Conservation (phyloP, 2,329 filamentous ascomycete genomes). For the Colletotrichum filicis region DNA sequence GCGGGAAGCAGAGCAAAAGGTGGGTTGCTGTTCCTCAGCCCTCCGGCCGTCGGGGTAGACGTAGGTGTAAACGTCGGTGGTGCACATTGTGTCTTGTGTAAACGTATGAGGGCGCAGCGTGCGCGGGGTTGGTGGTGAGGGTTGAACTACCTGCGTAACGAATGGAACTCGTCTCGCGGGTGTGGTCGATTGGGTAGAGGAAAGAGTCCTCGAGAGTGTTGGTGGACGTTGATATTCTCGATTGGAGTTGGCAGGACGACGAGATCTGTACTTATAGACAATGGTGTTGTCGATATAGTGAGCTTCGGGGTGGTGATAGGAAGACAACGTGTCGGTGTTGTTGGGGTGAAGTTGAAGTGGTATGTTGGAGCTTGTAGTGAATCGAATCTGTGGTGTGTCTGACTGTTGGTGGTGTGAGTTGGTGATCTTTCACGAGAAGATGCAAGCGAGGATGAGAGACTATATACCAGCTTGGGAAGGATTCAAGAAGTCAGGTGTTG, state of each 20-base stretch:
- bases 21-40: conserved; percentile 47
- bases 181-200: neutral
- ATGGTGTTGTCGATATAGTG: conserved; percentile 28
- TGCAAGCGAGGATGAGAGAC: neutral
- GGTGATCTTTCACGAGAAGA: neutral
- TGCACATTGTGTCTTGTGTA: conserved; percentile 58
- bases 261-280: conserved; percentile 22
- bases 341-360: neutral
- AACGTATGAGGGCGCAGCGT: conserved; percentile 23
- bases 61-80: conserved; percentile 58
- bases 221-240: neutral
- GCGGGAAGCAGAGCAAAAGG: conserved; percentile 51
- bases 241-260: conserved; percentile 7
- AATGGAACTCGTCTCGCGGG: conserved; percentile 20
- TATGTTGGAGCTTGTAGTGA: neutral
- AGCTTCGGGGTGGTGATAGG: conserved; percentile 20
- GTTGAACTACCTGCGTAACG: conserved; percentile 25
- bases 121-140: conserved; percentile 14
- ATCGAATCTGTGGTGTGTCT: conserved; percentile 15
- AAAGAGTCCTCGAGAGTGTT: neutral
- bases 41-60: conserved; percentile 57
- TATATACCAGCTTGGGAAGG: conserved; percentile 24
- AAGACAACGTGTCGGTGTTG: conserved; percentile 20
- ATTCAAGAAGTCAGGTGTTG: neutral
- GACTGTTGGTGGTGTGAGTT: conserved; percentile 17